A percentile compares a stretch with the other conserved stretches of the same genome.
Conservation (phyloP, 257 asterid species). For the Solanum infundibuliforme region DNA sequence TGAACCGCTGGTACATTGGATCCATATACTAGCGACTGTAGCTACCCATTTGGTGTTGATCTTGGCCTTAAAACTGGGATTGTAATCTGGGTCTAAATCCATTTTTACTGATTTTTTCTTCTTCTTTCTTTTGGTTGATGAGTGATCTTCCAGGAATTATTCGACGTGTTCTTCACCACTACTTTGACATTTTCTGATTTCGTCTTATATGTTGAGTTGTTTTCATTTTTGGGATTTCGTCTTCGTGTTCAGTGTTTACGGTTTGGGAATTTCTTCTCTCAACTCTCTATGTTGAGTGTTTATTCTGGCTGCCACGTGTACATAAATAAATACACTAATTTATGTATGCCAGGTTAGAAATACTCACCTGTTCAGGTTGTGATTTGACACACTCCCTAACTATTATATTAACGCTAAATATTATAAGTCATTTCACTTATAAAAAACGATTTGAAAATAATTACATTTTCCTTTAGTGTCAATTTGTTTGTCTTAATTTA, state of each 20-base stretch:
- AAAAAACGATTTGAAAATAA: no score
- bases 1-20: conserved; percentile 29
- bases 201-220: neutral
- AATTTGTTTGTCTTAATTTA: no score
- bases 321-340: neutral
- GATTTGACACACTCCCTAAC: neutral
- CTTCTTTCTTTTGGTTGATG: neutral
- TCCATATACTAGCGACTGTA: conserved; percentile 28
- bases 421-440: no score
- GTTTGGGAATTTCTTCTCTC: neutral
- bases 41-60: conserved; percentile 26
- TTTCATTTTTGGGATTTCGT: neutral
- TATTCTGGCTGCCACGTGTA: neutral
- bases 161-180: neutral
- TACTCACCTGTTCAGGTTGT: neutral
- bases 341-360: neutral
- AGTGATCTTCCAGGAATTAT: neutral
- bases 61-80: conserved; percentile 16
- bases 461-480: no score
- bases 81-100: conserved; percentile 28
- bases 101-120: neutral
- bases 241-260: neutral
- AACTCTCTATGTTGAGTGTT: neutral
- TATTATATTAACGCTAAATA: neutral
- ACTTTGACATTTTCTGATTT: neutral